Evolutionary conservation across 169 alveolate species (phyloP), one percentile per base, ranked within the genome.

Genomic region (Besnoitia besnoiti): DNA sequence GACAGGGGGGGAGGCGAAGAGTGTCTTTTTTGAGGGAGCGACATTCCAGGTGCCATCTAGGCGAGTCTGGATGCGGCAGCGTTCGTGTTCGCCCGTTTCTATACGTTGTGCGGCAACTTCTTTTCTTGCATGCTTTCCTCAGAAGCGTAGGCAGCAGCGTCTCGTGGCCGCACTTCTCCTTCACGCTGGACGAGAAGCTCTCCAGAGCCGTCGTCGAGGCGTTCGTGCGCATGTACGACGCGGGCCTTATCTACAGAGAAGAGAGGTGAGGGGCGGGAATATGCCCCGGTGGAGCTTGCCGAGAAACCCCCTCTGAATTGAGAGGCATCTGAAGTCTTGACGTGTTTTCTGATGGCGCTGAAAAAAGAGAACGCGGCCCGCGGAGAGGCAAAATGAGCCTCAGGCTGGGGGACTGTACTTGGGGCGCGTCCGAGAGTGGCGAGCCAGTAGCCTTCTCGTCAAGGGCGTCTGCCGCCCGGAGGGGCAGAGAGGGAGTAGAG

Each of bases 111-210:
- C 24, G 14, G 24, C 92, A 97, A 84, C 90, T 90, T 62, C 5
- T 30, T 67, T 14, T 33, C 24, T 67, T 33, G 16, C 8, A 24
- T 67, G 33, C 80, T 19, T 33, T 24, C 79, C 21, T 10, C 55
- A 92, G 97, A 82, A 85, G 98, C 16, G 94, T 97, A 44, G 98
- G 98, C 76, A 98, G 99, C 37, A 98, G 99, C 16, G 97, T 99
- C 67, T 99, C 99, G 93, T 99, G 99, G 99, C 96, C 99, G 14
- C 97, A 99, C 90, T 99, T 98, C 94, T 97, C 98, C 90, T 99
- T 99, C 95, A 99, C 99, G 42, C 96, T 99, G 98, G 99, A 98
- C 95, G 98, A 96, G 27, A 91, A 95, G 82, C 95, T 98, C 67
- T 95, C 98, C 37, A 94, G 92, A 44, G 99, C 99, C 7, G 99